A percentile compares a stretch with the other conserved stretches of the same genome.
Conservation (phyloP, 495 filamentous ascomycete species). For the Pseudoneurospora amorphoporcata region DNA sequence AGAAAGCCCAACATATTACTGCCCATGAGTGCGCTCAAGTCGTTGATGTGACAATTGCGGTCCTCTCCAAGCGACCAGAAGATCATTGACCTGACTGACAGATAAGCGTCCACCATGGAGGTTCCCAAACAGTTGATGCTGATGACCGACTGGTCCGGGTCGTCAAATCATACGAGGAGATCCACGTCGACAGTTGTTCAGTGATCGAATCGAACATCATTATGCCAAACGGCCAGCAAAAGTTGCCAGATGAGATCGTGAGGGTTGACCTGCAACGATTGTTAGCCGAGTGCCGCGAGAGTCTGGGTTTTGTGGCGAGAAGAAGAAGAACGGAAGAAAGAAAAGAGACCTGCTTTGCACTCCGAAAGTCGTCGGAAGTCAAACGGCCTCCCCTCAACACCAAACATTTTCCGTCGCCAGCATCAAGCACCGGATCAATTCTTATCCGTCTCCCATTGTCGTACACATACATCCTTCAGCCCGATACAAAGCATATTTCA, state of each 20-base stretch:
- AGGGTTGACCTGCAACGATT: background rate
- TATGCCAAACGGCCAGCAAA: background rate
- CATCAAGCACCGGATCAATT: background rate
- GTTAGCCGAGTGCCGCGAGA: background rate
- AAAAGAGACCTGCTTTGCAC: background rate
- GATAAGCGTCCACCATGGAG: background rate
- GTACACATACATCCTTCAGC: background rate
- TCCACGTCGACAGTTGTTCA: background rate
- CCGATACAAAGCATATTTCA: background rate
- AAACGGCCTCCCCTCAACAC: background rate
- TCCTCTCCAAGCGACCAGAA: no score
- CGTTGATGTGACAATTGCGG: no score
- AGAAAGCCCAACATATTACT: no score
- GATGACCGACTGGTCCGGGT: background rate
- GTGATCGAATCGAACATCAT: background rate
- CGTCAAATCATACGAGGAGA: no score
- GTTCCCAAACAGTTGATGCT: background rate
- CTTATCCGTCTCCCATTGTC: background rate
- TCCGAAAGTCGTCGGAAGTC: background rate
- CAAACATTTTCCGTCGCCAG: background rate
- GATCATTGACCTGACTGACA: no score
- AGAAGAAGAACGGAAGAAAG: background rate
- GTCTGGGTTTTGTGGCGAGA: background rate
- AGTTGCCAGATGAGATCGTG: background rate
- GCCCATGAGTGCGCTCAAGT: no score